phyloP scores from a whole-genome alignment of 1,284 basidiomycete species.

The Ceratobasidium sp. region DNA sequence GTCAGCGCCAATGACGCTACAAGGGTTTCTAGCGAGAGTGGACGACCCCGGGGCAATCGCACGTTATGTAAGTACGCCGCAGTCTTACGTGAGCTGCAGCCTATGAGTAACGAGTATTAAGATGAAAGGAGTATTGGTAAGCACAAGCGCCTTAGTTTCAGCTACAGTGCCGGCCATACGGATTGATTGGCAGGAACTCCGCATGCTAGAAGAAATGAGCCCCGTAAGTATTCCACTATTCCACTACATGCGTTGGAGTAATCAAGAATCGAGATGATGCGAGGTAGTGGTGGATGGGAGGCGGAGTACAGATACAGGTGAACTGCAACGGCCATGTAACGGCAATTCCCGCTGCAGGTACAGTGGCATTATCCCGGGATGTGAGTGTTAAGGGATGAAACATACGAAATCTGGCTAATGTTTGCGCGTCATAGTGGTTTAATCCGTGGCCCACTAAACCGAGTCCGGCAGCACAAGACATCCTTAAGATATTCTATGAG shows the following conservation, averaged over 20 bases:
- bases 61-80: background rate
- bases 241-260: background rate
- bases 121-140: background rate
- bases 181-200: background rate
- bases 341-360: background rate
- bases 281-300: background rate
- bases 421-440: background rate
- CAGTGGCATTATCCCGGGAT: background rate
- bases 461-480: background rate
- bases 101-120: background rate
- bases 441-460: background rate
- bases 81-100: background rate
- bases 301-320: background rate
- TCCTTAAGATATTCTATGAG: background rate
- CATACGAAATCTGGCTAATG: background rate
- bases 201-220: no score
- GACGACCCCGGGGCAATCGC: background rate
- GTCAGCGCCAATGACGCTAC: background rate
- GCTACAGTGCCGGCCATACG: background rate
- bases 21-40: background rate
- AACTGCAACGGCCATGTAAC: background rate
- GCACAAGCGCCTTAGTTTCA: background rate
- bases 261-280: background rate
- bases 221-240: no score
- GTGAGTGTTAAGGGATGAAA: background rate